Base-by-base conservation (phyloP, 345 rosid genomes). In the Camelina neglecta region DNA sequence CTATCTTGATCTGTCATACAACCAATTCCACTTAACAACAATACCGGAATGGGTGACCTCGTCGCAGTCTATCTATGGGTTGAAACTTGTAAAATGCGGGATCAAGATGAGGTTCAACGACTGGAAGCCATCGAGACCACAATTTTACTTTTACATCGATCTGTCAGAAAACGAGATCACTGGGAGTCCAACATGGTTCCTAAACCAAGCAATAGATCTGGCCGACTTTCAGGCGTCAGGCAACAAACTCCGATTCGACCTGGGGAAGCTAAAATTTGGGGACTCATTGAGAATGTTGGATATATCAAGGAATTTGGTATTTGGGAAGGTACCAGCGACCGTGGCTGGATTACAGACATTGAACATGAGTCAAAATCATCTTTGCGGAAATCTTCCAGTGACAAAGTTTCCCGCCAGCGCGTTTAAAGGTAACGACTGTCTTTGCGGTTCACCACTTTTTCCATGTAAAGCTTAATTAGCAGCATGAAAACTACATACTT, bases 21-120 rank as follows among this genome's bases (percentile, higher is more conserved):
- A 86, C 61, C 51, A 50, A 7, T 87, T 91, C 73, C 82, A 84
- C 59, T 86, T 89, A 11, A 72, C 73, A 6, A 61, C 80, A 65
- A 89, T 89, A 54, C 94, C 97, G 6, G 74, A 66, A 12, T 89
- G 97, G 97, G 90, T 85, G 18, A 86, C 87, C 4, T 82, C 90
- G 3, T 89, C 92, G 9, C 83, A 88, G 0, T 84, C 84, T 16
- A 83, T 86, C 50, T 87, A 74, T 80, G 86, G 86, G 11, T 81
- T 89, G 55, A 89, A 86, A 81, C 84, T 91, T 0, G 97, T 85
- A 0, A 83, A 77, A 41, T 87, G 94, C 49, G 91, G 94, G 57
- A 80, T 91, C 79, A 83, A 85, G 68, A 81, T 86, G 76, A 80
- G 65, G 3, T 56, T 91, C 21, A 80, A 80, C 60, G 54, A 69